Conservation (phyloP, 345 rosid species). For the Dipteronia dyeriana region DNA sequence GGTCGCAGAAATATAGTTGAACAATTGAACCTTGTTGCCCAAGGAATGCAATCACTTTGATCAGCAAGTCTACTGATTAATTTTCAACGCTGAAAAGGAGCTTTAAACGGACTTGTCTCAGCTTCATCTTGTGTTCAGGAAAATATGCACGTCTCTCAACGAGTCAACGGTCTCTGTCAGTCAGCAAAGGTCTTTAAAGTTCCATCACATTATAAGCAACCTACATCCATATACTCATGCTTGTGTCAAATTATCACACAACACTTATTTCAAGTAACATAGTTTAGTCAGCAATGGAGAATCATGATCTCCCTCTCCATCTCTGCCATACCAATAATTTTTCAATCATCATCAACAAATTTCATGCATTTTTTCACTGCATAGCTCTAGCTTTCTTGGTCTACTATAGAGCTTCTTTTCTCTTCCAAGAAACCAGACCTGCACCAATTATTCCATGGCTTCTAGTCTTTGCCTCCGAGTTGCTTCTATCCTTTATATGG, state of each 20-base stretch:
- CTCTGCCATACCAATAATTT: constrained; percentile 17
- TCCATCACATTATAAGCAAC: constrained; percentile 1
- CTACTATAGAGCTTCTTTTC: constrained; percentile 34
- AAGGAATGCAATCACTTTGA: neutral
- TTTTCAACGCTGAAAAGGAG: neutral
- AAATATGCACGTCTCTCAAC: too few relatives aligned
- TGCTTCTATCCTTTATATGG: constrained; percentile 40
- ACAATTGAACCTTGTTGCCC: neutral
- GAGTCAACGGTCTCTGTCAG: too few relatives aligned
- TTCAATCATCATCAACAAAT: constrained; percentile 25
- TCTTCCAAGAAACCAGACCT: constrained; percentile 15
- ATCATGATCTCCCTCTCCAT: constrained; percentile 28
- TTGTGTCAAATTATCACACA: too few relatives aligned
- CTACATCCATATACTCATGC: neutral
- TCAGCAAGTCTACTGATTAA: neutral
- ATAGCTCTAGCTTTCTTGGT: constrained; percentile 33
- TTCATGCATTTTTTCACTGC: constrained; percentile 31
- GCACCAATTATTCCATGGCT: constrained; percentile 19
- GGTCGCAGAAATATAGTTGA: too few relatives aligned
- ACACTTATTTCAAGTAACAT: neutral
- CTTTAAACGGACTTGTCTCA: too few relatives aligned
- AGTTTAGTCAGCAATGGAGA: constrained; percentile 10
- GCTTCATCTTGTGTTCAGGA: too few relatives aligned
- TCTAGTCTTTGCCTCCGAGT: constrained; percentile 33
- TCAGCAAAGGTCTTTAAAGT: too few relatives aligned